Evolutionary conservation across 768 basidiomycete genomes (phyloP).

Genomic region (Mycena amicta): DNA sequence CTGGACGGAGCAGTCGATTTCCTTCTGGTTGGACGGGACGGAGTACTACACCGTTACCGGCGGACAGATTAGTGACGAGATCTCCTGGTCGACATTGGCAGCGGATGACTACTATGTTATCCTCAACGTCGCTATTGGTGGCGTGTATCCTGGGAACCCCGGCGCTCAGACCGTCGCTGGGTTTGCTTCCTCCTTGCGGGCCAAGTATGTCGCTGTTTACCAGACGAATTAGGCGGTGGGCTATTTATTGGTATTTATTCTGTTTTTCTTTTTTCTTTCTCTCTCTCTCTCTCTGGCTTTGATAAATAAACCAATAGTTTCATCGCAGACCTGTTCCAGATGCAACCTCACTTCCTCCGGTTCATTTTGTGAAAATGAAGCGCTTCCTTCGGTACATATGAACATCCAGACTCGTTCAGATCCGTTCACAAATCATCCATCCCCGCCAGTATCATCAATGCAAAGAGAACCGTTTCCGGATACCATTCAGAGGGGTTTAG

Average conservation of each 20-base stretch:
- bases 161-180: conserved; percentile 3
- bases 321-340: too few relatives aligned
- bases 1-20: conserved; percentile 9
- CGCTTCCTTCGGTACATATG: too few relatives aligned
- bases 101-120: background rate
- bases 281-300: too few relatives aligned
- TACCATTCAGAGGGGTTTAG: background rate
- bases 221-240: conserved; percentile 2
- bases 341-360: too few relatives aligned
- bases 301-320: too few relatives aligned
- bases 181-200: conserved; percentile 1
- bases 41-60: conserved; percentile 2
- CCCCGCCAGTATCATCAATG: conserved; percentile 5
- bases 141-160: conserved; percentile 5
- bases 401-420: too few relatives aligned
- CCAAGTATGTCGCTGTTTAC: conserved; percentile 7
- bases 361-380: too few relatives aligned
- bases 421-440: background rate
- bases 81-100: background rate
- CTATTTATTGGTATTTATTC: too few relatives aligned
- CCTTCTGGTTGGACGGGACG: conserved; percentile 6
- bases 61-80: background rate
- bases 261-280: too few relatives aligned
- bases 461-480: conserved; percentile 27
- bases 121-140: conserved; percentile 6